Evolutionary conservation across 2,329 filamentous ascomycete species (phyloP).

Genomic region (Ceratocystis eucalypticola): DNA sequence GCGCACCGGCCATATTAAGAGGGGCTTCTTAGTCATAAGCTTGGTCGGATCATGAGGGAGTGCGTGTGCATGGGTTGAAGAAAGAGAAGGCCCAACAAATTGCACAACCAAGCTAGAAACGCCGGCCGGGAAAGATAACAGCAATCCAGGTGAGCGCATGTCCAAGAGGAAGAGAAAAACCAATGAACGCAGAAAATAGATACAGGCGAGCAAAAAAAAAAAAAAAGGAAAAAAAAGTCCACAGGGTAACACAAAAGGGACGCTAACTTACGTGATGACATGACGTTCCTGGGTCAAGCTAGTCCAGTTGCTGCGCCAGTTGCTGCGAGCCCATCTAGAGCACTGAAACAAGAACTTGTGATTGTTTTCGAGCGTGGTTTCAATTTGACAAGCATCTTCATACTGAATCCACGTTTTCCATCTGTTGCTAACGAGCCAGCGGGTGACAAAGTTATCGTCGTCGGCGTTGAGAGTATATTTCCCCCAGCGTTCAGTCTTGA

Average conservation of each 20-base stretch:
- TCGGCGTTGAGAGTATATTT: conserved; percentile 87
- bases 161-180: background rate
- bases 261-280: conserved; percentile 65
- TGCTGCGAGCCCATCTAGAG: conserved; percentile 87
- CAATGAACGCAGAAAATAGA: background rate
- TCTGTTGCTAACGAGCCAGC: conserved; percentile 82
- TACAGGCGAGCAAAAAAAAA: background rate
- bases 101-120: background rate
- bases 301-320: conserved; percentile 93
- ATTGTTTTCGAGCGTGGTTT: conserved; percentile 85
- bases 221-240: background rate
- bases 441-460: conserved; percentile 95
- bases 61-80: conserved; percentile 8
- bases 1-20: conserved; percentile 2
- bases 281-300: conserved; percentile 72
- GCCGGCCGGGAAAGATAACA: background rate
- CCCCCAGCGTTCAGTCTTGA: conserved; percentile 83
- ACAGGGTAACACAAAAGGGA: background rate
- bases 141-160: background rate
- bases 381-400: conserved; percentile 75
- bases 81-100: conserved; percentile 16
- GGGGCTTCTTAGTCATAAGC: conserved; percentile 21
- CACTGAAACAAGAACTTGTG: conserved; percentile 86
- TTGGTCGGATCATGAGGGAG: conserved; percentile 19
- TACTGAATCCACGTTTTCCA: conserved; percentile 97